Conservation (phyloP, 495 filamentous ascomycete species). For the Aspergillus leporis region DNA sequence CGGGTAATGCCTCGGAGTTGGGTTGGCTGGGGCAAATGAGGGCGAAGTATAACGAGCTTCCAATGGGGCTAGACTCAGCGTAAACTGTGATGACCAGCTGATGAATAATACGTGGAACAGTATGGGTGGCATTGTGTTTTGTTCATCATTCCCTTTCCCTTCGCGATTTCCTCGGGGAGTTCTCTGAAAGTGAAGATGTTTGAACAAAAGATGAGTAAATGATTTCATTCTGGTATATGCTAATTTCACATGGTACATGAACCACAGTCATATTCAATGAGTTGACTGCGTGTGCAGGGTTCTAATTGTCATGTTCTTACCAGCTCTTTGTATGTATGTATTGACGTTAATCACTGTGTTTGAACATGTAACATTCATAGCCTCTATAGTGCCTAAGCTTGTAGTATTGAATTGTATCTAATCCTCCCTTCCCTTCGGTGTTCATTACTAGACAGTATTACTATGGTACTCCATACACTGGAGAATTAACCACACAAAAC, state of each 20-base stretch:
- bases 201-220: slow-evolving; percentile 23
- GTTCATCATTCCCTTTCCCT: slow-evolving; percentile 7
- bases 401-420: not conserved
- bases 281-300: slow-evolving; percentile 7
- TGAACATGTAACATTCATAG: not conserved
- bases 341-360: not conserved
- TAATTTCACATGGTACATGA: slow-evolving; percentile 25
- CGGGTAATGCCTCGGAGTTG: slow-evolving; percentile 88
- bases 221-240: slow-evolving; percentile 28
- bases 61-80: not conserved
- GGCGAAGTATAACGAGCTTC: slow-evolving; percentile 13
- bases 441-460: too few relatives aligned
- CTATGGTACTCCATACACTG: too few relatives aligned
- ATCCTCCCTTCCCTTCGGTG: not conserved
- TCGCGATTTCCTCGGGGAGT: slow-evolving; percentile 1
- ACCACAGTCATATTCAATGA: slow-evolving; percentile 10
- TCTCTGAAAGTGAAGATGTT: slow-evolving; percentile 8
- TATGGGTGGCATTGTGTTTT: slow-evolving; percentile 7
- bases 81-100: slow-evolving; percentile 9
- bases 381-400: not conserved
- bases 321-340: slow-evolving; percentile 3
- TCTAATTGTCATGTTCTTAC: slow-evolving; percentile 10
- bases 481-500: too few relatives aligned
- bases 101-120: slow-evolving; percentile 11
- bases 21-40: slow-evolving; percentile 77